A percentile compares a stretch with the other conserved stretches of the same genome.
These are phyloP conservation scores for Drosera capensis DNA, from an alignment of 148 eudicot genomes.

Conservation along the genomic window DNA sequence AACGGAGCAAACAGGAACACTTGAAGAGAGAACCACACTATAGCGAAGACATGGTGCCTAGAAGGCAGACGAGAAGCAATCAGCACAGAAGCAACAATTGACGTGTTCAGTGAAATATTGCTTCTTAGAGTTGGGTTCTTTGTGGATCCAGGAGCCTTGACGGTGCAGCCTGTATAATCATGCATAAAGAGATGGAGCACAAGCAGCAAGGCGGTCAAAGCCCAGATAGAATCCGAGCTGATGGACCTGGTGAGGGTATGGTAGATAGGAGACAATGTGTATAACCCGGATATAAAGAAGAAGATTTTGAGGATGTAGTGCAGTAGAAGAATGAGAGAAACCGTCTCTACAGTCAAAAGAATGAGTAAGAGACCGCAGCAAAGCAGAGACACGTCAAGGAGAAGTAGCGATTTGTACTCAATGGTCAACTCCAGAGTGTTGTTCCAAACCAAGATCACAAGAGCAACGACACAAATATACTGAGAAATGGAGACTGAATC, in stretches of 20 bases:
- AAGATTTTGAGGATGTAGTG: conserved; percentile 46
- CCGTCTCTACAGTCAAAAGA: conserved; percentile 49
- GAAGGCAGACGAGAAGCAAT: conserved; percentile 94
- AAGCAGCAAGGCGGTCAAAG: conserved; percentile 50
- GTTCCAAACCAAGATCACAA: conserved; percentile 80
- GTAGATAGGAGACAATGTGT: conserved; percentile 76
- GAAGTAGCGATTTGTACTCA: conserved; percentile 42
- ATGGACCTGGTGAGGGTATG: conserved; percentile 87
- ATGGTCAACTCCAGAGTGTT: conserved; percentile 58
- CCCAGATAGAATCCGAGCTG: conserved; percentile 86
- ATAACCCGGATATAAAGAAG: conserved; percentile 66
- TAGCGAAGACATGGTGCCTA: conserved; percentile 75
- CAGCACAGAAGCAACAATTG: conserved; percentile 89
- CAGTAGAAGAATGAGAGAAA: conserved; percentile 32
- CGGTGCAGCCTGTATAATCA: conserved; percentile 75
- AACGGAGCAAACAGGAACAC: conserved; percentile 88
- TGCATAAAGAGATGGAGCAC: conserved; percentile 83
- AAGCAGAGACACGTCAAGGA: conserved; percentile 55
- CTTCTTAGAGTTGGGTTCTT: conserved; percentile 49
- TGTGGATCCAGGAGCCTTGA: conserved; percentile 44
- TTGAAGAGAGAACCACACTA: conserved; percentile 72
- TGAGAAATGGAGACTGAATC: conserved; percentile 86
- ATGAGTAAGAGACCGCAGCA: conserved; percentile 59
- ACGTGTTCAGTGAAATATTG: conserved; percentile 73
- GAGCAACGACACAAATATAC: conserved; percentile 74